Evolutionary conservation across 129 eudicot genomes (phyloP).

Genomic region (Calendula officinalis): DNA sequence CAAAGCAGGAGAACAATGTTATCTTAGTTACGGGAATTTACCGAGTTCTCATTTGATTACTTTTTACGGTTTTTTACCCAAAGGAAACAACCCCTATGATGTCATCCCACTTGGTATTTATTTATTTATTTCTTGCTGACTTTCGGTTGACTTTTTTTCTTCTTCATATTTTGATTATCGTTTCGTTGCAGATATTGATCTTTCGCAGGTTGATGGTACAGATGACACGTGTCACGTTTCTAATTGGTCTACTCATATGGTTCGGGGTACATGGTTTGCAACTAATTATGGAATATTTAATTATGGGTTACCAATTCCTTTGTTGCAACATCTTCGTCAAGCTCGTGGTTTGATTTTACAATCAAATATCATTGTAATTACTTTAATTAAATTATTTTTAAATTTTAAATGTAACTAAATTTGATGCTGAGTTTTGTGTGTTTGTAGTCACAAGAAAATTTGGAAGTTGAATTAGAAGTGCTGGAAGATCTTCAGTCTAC

Average conservation of each 20-base stretch:
- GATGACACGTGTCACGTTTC: constrained; percentile 29
- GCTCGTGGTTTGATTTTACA: constrained; percentile 34
- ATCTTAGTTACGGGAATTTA: constrained; percentile 74
- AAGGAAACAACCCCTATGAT: constrained; percentile 71
- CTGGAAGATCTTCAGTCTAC: constrained; percentile 57
- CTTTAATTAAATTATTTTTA: constrained; percentile 1
- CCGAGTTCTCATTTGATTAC: constrained; percentile 72
- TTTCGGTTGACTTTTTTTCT: background rate
- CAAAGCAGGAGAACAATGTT: constrained; percentile 75
- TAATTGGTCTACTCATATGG: constrained; percentile 75
- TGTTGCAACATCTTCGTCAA: constrained; percentile 56
- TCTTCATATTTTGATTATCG: constrained; percentile 9
- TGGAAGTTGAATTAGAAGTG: constrained; percentile 61
- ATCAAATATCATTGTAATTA: constrained; percentile 43
- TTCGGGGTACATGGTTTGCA: constrained; percentile 89
- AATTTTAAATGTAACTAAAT: background rate
- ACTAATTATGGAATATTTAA: constrained; percentile 58
- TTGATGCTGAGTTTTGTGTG: constrained; percentile 2
- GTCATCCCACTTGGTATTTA: constrained; percentile 74
- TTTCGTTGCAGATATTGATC: constrained; percentile 54
- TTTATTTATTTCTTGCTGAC: constrained; percentile 4
- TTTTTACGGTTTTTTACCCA: constrained; percentile 82
- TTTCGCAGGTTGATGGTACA: constrained; percentile 37
- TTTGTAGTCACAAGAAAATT: constrained; percentile 49
- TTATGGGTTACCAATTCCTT: constrained; percentile 76